Evolutionary conservation across 805 yeast genomes (phyloP), one percentile per base, ranked within the genome.

Genomic region (Lachancea meyersii): DNA sequence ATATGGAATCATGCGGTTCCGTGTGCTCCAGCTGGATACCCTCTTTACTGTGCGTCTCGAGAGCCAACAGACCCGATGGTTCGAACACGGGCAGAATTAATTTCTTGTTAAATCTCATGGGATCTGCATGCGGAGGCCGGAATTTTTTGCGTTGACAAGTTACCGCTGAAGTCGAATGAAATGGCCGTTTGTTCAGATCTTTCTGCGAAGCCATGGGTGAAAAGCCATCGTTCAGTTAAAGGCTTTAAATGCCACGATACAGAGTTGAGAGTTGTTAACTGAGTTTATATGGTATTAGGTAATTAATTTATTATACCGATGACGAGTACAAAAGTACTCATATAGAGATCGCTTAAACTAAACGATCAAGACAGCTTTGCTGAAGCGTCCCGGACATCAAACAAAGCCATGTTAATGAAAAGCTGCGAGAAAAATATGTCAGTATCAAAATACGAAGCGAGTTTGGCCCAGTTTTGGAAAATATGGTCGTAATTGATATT

Each of bases 41-140:
- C 14, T 57, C 48, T 14, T 57, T 51, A 38, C 53, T 58, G 43
- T 65, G 57, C 3, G 70, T 60, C 23, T 68, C 76, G 43, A 63
- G 58, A 22, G 72, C 72, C 27, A 72, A 48, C 3, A 69, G 46
- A 1, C 76, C 76, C 1, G 76, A 68, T 1, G 68, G 67, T 40
- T 63, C 61, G 49, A 68, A 70, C 16, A 48, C 42, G 4, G 65
- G 65, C 21, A 58, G 23, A 2, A 51, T 46, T 13, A 30, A 43
- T 37, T 38, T 40, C 18, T 38, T 41, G 5, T 16, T 21, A 4
- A 22, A 23, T 11, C 33, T 18, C 18, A 4, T 16, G 6, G 24
- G 11, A 10, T 13, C 32, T 13, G 9, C 40, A 11, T 28, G n/a
- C 14, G 30, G 33, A 14, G 33, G 18, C 14, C 33, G 32, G 23